Evolutionary conservation across 768 basidiomycete genomes (phyloP).

Genomic region (Panellus pusillus): DNA sequence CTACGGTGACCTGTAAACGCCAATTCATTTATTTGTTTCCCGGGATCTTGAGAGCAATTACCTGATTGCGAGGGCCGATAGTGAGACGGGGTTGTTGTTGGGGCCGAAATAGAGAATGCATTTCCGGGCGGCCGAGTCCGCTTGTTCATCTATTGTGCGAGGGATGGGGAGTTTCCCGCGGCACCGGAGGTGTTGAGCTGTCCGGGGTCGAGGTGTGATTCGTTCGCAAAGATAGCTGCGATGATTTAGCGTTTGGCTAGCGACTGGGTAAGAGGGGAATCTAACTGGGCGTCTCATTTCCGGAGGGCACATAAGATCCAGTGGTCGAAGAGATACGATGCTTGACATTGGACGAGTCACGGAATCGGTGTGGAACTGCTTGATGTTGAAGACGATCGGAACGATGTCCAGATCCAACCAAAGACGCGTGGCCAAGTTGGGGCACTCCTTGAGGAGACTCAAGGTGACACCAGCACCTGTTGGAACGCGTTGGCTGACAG

Average conservation of each 20-base stretch:
- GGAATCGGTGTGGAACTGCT: slow-evolving; percentile 78
- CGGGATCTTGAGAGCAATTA: too few relatives aligned
- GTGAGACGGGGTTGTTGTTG: slow-evolving; percentile 76
- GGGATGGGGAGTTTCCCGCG: slow-evolving; percentile 66
- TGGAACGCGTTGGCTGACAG: background rate
- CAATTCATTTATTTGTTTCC: too few relatives aligned
- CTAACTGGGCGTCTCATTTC: slow-evolving; percentile 64
- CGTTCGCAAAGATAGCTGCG: slow-evolving; percentile 55
- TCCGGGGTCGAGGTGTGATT: slow-evolving; percentile 44
- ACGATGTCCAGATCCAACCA: slow-evolving; percentile 86
- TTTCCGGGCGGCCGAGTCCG: slow-evolving; percentile 85
- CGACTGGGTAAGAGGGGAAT: too few relatives aligned
- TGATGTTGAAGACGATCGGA: slow-evolving; percentile 84
- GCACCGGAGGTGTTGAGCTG: slow-evolving; percentile 43
- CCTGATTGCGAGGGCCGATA: slow-evolving; percentile 75
- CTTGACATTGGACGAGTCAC: slow-evolving; percentile 74
- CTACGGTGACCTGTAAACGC: slow-evolving; percentile 66
- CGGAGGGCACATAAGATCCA: slow-evolving; percentile 76
- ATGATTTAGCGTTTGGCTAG: too few relatives aligned
- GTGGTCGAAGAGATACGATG: slow-evolving; percentile 81
- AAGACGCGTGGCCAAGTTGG: slow-evolving; percentile 81
- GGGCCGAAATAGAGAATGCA: slow-evolving; percentile 83
- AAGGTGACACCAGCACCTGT: slow-evolving; percentile 71
- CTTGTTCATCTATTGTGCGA: slow-evolving; percentile 80
- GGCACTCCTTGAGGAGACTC: slow-evolving; percentile 68